Evolutionary conservation across 371 early-diverging fungal genomes (phyloP).

Genomic region (Nematocida parisii): DNA sequence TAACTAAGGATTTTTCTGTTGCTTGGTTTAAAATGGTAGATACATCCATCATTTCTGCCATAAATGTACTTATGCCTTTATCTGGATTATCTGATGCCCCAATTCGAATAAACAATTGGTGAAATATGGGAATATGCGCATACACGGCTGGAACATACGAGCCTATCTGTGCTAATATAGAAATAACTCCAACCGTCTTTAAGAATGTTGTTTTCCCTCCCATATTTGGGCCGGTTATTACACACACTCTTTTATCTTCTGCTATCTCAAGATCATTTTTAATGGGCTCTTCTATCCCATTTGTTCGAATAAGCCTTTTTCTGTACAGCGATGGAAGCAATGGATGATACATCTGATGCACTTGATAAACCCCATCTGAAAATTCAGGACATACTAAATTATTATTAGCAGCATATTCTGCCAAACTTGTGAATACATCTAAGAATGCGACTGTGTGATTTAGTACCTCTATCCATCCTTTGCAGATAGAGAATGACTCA

Average conservation of each 20-base stretch:
- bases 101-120: slow-evolving; percentile 82
- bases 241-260: slow-evolving; percentile 76
- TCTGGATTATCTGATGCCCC: slow-evolving; percentile 92
- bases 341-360: slow-evolving; percentile 65
- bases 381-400: slow-evolving; percentile 43
- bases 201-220: slow-evolving; percentile 79
- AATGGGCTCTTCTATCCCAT: slow-evolving; percentile 16
- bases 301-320: slow-evolving; percentile 73
- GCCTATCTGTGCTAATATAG: slow-evolving; percentile 86
- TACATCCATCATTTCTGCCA: slow-evolving; percentile 83
- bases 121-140: slow-evolving; percentile 79
- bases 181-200: slow-evolving; percentile 79
- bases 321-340: slow-evolving; percentile 61
- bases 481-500: slow-evolving; percentile 33
- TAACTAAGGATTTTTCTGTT: slow-evolving; percentile 76
- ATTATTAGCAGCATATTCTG: slow-evolving; percentile 57
- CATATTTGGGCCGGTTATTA: slow-evolving; percentile 95
- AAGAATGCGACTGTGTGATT: slow-evolving; percentile 67
- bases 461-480: slow-evolving; percentile 60
- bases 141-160: slow-evolving; percentile 81
- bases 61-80: slow-evolving; percentile 79
- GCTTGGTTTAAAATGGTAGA: slow-evolving; percentile 77
- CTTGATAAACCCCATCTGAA: slow-evolving; percentile 8
- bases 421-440: slow-evolving; percentile 65
- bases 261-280: slow-evolving; percentile 28